Percentiles rank a stretch among this genome's conserved stretches.
These are phyloP conservation scores for Flagelloscypha sp. DNA, from an alignment of 768 basidiomycete genomes.

Conservation along the genomic window DNA sequence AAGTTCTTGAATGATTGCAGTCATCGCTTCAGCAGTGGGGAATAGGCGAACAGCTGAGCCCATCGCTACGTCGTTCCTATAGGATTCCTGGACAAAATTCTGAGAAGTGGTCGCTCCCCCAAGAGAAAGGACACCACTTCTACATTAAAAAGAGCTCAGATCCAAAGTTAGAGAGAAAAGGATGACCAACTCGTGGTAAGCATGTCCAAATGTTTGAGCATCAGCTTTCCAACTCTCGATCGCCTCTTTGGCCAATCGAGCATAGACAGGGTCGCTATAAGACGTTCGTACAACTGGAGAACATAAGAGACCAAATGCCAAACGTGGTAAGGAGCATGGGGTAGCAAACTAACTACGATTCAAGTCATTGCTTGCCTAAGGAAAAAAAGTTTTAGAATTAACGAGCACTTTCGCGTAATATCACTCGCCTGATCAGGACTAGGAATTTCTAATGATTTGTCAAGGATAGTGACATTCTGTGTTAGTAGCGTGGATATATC, in stretches of 20 bases:
- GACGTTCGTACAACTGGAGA: constrained; percentile 62
- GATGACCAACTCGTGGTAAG: constrained; percentile 71
- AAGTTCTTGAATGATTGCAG: constrained; percentile 27
- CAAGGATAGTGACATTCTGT: constrained; percentile 74
- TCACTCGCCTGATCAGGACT: constrained; percentile 77
- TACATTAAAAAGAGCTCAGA: constrained; percentile 18
- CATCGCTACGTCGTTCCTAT: constrained; percentile 51
- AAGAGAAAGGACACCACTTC: constrained; percentile 65
- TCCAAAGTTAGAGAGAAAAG: constrained; percentile 2
- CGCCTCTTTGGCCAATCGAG: constrained; percentile 67
- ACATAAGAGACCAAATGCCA: constrained; percentile 1
- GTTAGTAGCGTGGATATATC: too few relatives aligned
- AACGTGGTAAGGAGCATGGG: neutral
- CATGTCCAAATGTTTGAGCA: constrained; percentile 54
- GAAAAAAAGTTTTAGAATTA: constrained; percentile 5
- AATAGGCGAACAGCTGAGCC: constrained; percentile 41
- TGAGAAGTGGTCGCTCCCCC: constrained; percentile 24
- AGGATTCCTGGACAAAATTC: constrained; percentile 45
- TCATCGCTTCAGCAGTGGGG: constrained; percentile 37
- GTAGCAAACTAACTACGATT: constrained; percentile 32
- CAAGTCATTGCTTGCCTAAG: constrained; percentile 37
- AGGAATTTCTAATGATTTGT: constrained; percentile 60
- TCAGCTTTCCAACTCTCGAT: constrained; percentile 64
- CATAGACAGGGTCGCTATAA: constrained; percentile 62
- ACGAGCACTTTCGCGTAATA: constrained; percentile 29